Evolutionary conservation across 23 red algal species (phyloP).

Genomic region (Gracilaria vermiculophylla): DNA sequence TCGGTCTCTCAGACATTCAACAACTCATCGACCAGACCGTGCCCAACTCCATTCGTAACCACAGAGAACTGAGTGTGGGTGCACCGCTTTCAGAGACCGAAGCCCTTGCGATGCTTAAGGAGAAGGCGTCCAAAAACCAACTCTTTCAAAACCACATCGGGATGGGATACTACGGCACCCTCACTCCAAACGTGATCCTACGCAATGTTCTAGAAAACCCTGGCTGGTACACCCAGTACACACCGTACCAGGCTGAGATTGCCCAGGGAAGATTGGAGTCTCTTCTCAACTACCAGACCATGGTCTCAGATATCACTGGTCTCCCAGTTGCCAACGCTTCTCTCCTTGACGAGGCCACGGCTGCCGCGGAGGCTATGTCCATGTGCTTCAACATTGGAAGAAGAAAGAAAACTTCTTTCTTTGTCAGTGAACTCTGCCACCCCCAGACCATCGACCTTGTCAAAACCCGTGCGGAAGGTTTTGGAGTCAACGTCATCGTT

Average conservation of each 20-base stretch:
- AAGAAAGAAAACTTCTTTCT: constrained; percentile 82
- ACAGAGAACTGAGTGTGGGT: constrained; percentile 66
- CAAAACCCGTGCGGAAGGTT: constrained; percentile 85
- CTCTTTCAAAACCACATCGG: constrained; percentile 96
- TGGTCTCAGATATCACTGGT: constrained; percentile 95
- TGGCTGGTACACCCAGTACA: constrained; percentile 99
- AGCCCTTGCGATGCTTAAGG: constrained; percentile 80
- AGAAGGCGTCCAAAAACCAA: constrained; percentile 76
- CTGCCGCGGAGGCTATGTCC: constrained; percentile 98
- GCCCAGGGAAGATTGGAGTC: constrained; percentile 98
- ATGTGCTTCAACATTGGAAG: constrained; percentile 87
- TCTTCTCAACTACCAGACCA: constrained; percentile 98
- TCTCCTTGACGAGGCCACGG: constrained; percentile 94
- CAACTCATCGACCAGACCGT: constrained; percentile 92
- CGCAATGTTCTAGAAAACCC: constrained; percentile 98
- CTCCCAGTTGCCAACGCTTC: constrained; percentile 94
- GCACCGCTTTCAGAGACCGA: constrained; percentile 85
- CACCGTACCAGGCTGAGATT: constrained; percentile 98
- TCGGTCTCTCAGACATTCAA: constrained; percentile 73
- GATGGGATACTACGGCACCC: constrained; percentile 95
- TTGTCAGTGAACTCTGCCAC: constrained; percentile 84
- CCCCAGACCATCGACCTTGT: constrained; percentile 93
- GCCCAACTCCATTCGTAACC: constrained; percentile 75
- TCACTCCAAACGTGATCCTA: constrained; percentile 85
- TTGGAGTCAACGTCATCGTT: constrained; percentile 87